phyloP scores from a whole-genome alignment of 441 rosid genomes.

The Populus hybrid region DNA sequence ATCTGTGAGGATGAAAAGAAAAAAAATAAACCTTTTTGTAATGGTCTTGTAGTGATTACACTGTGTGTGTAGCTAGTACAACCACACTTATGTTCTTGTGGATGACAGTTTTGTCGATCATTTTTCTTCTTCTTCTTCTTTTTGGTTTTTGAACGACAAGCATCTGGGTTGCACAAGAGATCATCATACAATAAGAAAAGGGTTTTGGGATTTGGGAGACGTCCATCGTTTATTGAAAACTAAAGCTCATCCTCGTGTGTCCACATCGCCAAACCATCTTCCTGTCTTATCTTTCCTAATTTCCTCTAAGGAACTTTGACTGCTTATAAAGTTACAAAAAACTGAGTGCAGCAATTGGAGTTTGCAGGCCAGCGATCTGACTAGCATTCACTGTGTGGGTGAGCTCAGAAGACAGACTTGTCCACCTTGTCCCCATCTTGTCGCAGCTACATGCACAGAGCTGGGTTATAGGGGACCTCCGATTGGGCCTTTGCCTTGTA shows the following conservation, averaged over 20 bases:
- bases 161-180: not conserved
- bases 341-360: conserved; percentile 6
- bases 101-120: not conserved
- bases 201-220: not conserved
- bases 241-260: not conserved
- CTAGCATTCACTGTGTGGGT: not conserved
- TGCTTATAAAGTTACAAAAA: not conserved
- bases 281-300: conserved; percentile 14
- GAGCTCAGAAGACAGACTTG: conserved; percentile 10
- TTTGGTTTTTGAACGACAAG: not conserved
- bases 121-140: not conserved
- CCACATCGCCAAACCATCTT: conserved; percentile 6
- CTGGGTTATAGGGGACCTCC: conserved; percentile 15
- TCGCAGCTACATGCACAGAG: conserved; percentile 13
- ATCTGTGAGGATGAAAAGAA: not conserved
- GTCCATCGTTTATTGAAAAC: not conserved
- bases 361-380: conserved; percentile 14
- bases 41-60: not conserved
- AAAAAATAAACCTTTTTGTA: not conserved
- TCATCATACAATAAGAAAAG: not conserved
- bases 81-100: not conserved
- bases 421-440: conserved; percentile 8
- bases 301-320: not conserved
- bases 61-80: not conserved
- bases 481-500: conserved; percentile 18